Evolutionary conservation across 345 rosid species (phyloP), one percentile per base, ranked within the genome.

Genomic region (Physaria fendleri): DNA sequence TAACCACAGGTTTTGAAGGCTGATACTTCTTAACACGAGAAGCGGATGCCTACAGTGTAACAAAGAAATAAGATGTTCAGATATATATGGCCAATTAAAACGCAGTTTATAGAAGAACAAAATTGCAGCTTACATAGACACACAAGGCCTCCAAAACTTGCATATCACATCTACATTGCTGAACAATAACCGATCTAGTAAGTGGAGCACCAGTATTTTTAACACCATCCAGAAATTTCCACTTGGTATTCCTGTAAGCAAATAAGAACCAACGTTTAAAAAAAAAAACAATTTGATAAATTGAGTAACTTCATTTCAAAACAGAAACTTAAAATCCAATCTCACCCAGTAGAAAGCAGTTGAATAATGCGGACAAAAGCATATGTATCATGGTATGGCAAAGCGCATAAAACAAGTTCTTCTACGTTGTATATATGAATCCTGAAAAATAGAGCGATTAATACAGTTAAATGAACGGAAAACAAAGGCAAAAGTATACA

Each of bases 351-450:
- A 23, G 87, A 75, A 53, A 89, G 64, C 65, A 89, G 75, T 78
- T 93, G 94, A 65, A 83, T 79, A 40, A 93, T 79, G 51, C 78
- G 83, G 43, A 93, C 97, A 71, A 93, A 93, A 0, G 70, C 83
- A 63, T 83, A 97, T 16, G 94, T 89, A 32, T 87, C 99, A 34
- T 93, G 99, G 67, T 83, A 87, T 0, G 97, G 97, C 74, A 93
- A 64, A 5, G 86, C 78, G 59, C 97, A 85, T 28, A 89, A 59
- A 62, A 89, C 78, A 74, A 93, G 65, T 51, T 87, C 97, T 75
- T 89, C 97, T 0, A 54, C 3, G 64, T 89, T 93, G 81, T 79
- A 82, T 37, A 76, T 71, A 65, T 93, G 84, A 73, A 87, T 66
- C 90, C 99, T 93, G 77, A 21, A 79, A 76, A 51, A 50, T 47